Base-by-base conservation (phyloP, 2,329 filamentous ascomycete genomes). In the Colletotrichum sansevieriae region DNA sequence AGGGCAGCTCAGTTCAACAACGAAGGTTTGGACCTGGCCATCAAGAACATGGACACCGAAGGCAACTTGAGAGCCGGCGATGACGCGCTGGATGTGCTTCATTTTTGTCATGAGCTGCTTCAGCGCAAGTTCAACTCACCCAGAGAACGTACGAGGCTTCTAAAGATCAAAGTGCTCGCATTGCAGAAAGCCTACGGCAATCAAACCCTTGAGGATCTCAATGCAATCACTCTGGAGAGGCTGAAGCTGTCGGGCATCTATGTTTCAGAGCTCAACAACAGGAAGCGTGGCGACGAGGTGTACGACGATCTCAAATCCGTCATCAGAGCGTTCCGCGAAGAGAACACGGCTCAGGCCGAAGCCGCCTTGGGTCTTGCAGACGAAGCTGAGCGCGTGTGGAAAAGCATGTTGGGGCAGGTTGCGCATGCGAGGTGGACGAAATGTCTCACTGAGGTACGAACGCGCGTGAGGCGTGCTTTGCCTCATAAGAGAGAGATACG, bases 11-110 rank as follows among this genome's bases (percentile, higher is more conserved):
- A 39, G 25, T 13, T 51, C 8, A 18, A 41, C 18, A 37, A 39
- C 13, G 58, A 61, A 47, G 58, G 44, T 15, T 44, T 61, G 12
- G 10, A n/a, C 18, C 12, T 61, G 15, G 58, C 58, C 18, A 13
- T 51, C 29, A 25, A 39, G 12, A 61, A 29, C 20, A 51, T 51
- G 44, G 22, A 41, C 10, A 47, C 35, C 3, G 11, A 51, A 29
- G 35, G 15, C n/a, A 51, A 41, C 29, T n/a, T 11, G 12, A 41
- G 11, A 1, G 13, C 4, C 15, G 18, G 8, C 33, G 58, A 61
- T 2, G 58, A 61, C 35, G 37, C 44, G 9, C 29, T 22, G 4
- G 35, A 61, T 39, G 46, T 61, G 15, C 58, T 61, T 10, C 46
- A 41, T 51, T 61, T 44, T 13, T 51, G 18, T 18, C 5, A n/a